phyloP scores from a whole-genome alignment of 2,329 filamentous ascomycete species.

The Parascedosporium putredinis region DNA sequence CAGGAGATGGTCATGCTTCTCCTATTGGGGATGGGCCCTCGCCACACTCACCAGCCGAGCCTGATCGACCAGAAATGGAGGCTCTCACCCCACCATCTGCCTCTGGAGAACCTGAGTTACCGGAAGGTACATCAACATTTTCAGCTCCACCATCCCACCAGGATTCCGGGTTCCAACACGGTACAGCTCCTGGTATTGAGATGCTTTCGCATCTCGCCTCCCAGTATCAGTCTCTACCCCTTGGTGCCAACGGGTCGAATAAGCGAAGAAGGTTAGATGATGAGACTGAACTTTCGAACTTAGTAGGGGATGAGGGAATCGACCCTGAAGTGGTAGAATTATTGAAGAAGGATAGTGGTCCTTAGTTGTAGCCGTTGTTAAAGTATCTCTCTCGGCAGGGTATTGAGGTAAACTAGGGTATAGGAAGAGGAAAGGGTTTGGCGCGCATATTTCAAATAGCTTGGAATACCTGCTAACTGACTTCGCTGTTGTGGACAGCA shows the following conservation, averaged over 20 bases:
- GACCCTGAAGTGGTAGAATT: constrained; percentile 48
- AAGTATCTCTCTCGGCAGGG: no score
- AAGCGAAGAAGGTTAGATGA: constrained; percentile 45
- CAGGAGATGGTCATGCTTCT: constrained; percentile 39
- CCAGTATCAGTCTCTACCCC: constrained; percentile 37
- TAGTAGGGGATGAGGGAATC: constrained; percentile 44
- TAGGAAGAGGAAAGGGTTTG: no score
- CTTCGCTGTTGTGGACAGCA: no score
- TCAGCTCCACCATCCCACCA: constrained; percentile 11
- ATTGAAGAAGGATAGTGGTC: constrained; percentile 31
- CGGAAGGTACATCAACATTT: constrained; percentile 3
- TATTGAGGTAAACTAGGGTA: not conserved
- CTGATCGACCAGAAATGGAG: constrained; percentile 71
- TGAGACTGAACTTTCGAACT: constrained; percentile 40
- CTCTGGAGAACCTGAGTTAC: constrained; percentile 11
- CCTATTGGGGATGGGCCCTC: constrained; percentile 34
- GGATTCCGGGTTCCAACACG: constrained; percentile 13
- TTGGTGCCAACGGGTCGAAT: constrained; percentile 42
- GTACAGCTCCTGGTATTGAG: constrained; percentile 25
- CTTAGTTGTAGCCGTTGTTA: not conserved
- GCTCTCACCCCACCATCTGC: constrained; percentile 66
- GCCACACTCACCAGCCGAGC: constrained; percentile 40
- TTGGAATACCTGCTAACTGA: no score
- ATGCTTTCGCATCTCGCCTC: constrained; percentile 29
- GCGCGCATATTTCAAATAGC: no score